Base-by-base conservation (phyloP, 1,284 basidiomycete genomes). In the Crucibulum cyathiforme region DNA sequence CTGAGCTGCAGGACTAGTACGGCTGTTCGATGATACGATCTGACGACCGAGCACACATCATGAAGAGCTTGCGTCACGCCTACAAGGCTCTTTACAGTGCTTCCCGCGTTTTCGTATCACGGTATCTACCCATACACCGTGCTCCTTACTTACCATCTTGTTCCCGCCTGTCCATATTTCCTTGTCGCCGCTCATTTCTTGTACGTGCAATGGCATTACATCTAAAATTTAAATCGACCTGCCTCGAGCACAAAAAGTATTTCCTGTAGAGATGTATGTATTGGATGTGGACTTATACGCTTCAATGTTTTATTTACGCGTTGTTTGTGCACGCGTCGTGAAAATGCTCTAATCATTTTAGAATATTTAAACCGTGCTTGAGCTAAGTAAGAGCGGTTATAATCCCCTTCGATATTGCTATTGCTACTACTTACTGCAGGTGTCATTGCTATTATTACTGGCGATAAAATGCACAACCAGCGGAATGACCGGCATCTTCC, bases 1-100 rank as follows among this genome's bases (percentile, higher is more conserved):
- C 88, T 64, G 82, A 87, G 61, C 73, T 79, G 58, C 80, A 84
- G 73, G 82, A 87, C 61, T 82, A 73, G 78, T 12, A 34, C 48
- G 46, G 19, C 17, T 36, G 17, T 57, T 62, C 60, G 64, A 51
- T 63, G 54, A 12, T 49, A 5, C n/a, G 12, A 49, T 49, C 47
- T 49, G 24, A n/a, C 47, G 12, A 13, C 41, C 41, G 17, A 43
- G 9, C 34, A 19, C 38, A 54, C 24, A 24, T 4, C 24, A 24
- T 24, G 24, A 24, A 4, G 24, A 24, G 24, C 24, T 24, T 24
- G 24, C 24, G 24, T 24, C 24, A 24, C 24, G 24, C 24, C 24
- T 24, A 24, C 24, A 24, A 24, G 24, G 24, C 24, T 24, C 24
- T 24, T 24, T 2, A 24, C 4, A 4, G 2, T 24, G 2, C 24